phyloP scores from a whole-genome alignment of 2,329 filamentous ascomycete species.

The Penicillium crustosum region DNA sequence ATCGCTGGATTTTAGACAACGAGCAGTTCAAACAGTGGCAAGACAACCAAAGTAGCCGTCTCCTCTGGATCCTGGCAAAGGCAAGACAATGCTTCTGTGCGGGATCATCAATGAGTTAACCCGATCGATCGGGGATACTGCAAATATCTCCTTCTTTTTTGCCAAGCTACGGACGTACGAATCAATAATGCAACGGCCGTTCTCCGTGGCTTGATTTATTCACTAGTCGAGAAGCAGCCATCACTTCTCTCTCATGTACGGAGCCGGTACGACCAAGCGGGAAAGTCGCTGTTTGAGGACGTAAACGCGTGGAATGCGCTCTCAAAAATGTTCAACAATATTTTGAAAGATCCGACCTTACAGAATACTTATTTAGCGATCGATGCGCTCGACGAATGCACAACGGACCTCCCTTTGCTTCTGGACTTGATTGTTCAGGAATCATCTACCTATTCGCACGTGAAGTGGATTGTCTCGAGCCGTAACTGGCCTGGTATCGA shows the following conservation, averaged over 20 bases:
- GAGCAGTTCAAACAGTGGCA: too few species aligned
- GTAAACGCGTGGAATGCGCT: conserved; percentile 40
- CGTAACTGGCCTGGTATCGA: conserved; percentile 45
- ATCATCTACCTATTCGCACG: conserved; percentile 27
- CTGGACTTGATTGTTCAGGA: too few species aligned
- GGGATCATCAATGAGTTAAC: too few species aligned
- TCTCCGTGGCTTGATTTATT: conserved; percentile 46
- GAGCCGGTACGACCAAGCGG: conserved; percentile 35
- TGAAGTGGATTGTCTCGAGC: conserved; percentile 50
- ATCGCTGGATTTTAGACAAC: too few species aligned
- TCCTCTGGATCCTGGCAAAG: too few species aligned
- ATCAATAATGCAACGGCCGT: conserved; percentile 44
- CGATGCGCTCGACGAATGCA: conserved; percentile 52
- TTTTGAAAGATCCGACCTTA: conserved; percentile 40
- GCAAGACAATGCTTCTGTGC: too few species aligned
- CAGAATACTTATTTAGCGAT: conserved; percentile 39
- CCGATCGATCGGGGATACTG: too few species aligned
- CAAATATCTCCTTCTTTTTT: conserved; percentile 29
- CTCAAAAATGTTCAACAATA: conserved; percentile 39
- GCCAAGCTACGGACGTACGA: conserved; percentile 39
- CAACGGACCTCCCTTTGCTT: conserved; percentile 7
- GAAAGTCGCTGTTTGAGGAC: conserved; percentile 44
- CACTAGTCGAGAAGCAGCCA: conserved; percentile 38
- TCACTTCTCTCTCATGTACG: conserved; percentile 37
- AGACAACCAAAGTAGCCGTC: too few species aligned